Base-by-base conservation (phyloP, 2,329 filamentous ascomycete species). In the Cordyceps sp. region DNA sequence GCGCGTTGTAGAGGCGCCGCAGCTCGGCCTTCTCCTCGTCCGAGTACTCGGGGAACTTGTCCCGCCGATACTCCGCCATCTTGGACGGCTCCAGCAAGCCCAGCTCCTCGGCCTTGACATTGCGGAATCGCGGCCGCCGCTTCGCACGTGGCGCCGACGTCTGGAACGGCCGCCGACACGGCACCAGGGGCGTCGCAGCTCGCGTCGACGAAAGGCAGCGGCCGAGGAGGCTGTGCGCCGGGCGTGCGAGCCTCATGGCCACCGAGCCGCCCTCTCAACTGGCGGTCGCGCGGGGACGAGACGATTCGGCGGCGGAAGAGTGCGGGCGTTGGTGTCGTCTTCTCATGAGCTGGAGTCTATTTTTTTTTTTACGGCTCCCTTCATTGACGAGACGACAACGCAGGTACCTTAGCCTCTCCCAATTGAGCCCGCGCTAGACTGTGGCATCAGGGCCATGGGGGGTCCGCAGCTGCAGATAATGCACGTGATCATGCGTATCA, bases 1-100 rank as follows among this genome's bases (percentile, higher is more conserved):
- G 73, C 13, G 76, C 66, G 0, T 83, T 81, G 62, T 93, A 96
- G 44, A 69, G 69, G 47, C 71, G 58, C 36, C 57, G 55, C 36
- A 93, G 64, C 15, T 57, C 46, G 37, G 65, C 63, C 46, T 72
- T 69, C 48, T 90, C 76, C 40, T 74, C 65, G 26, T 65, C 56
- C 12, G 72, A 73, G 58, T 85, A 90, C 12, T 69, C 61, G 39
- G 73, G 65, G 46, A 74, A 75, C 27, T 57, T 50, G 26, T 66
- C 47, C 38, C 58, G 47, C 34, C 57, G 52, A 43, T 58, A 69
- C 41, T 59, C 44, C 16, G 57, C 47, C 39, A 70, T 43, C 33
- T 55, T 53, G 23, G 58, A 48, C 22, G 60, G 57, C 33, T 55
- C 53, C 28, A 59, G 44, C 26, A 72, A 50, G 1, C 67, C 67